Conservation (phyloP, 371 early-diverging fungal genomes). For the Mucor plumbeus region DNA sequence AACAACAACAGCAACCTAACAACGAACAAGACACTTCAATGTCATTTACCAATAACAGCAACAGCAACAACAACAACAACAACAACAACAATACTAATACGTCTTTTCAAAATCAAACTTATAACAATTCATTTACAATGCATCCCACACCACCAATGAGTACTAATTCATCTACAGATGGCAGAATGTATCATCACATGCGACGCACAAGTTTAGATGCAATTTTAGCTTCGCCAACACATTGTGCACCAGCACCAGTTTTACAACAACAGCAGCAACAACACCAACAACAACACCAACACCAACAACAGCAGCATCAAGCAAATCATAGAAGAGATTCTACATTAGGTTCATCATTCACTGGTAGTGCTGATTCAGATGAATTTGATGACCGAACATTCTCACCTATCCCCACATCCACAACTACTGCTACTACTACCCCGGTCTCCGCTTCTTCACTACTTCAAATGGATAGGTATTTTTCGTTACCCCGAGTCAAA, state of each 20-base stretch:
- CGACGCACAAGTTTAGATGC: conserved; percentile 46
- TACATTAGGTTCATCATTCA: conserved; percentile 30
- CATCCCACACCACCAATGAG: conserved; percentile 35
- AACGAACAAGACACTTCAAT: not conserved
- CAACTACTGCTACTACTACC: conserved; percentile 19
- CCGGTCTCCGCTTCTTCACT: conserved; percentile 31
- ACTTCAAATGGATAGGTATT: conserved; percentile 40
- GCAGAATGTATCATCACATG: conserved; percentile 17
- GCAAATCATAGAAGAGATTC: conserved; percentile 30
- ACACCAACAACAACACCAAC: conserved; percentile 18
- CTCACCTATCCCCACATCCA: conserved; percentile 26
- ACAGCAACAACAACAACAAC: conserved; percentile 8
- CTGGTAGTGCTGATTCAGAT: conserved; percentile 34
- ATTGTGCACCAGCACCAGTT: conserved; percentile 22
- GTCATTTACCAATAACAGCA: conserved; percentile 5
- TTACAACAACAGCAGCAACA: conserved; percentile 27
- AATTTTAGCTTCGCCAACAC: conserved; percentile 34
- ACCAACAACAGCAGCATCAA: conserved; percentile 16
- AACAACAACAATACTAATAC: conserved; percentile 16
- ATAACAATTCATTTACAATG: conserved; percentile 11
- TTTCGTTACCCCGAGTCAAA: conserved; percentile 20
- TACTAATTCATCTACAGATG: conserved; percentile 27
- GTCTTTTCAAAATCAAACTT: not conserved
- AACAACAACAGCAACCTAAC: conserved; percentile 8
- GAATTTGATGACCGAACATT: conserved; percentile 28